These are phyloP conservation scores for Cladosporium sp. DNA, from an alignment of 2,329 filamentous ascomycete species.

Conservation along the genomic window DNA sequence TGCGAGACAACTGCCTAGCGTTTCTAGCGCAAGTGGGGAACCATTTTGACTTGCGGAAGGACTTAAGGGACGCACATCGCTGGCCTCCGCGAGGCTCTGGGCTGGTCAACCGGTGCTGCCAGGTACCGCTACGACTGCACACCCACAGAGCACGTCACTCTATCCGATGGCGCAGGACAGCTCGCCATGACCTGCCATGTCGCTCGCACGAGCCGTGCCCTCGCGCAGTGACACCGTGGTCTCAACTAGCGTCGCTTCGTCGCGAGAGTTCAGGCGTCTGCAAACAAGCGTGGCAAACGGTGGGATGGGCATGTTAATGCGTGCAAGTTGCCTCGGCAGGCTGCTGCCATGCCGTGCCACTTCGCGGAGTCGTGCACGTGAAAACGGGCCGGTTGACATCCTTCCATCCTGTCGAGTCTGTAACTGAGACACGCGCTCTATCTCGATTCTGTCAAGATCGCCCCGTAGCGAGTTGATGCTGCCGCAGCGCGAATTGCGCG, in stretches of 20 bases:
- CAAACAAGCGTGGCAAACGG: not conserved
- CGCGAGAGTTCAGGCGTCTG: constrained; percentile 5
- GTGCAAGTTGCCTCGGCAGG: not conserved
- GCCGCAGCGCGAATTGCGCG: not conserved
- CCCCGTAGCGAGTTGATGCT: not conserved
- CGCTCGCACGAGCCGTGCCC: constrained; percentile 1
- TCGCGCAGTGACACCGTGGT: constrained; percentile 6
- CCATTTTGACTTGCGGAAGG: constrained; percentile 18
- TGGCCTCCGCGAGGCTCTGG: not conserved
- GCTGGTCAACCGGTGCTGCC: constrained; percentile 3
- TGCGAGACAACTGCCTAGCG: constrained; percentile 18
- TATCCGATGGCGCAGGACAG: not conserved
- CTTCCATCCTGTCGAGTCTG: constrained; percentile 1
- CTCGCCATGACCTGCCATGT: not conserved
- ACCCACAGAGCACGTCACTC: constrained; percentile 2
- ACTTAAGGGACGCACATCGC: constrained; percentile 7
- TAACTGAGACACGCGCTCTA: constrained; percentile 4
- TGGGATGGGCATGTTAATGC: not conserved
- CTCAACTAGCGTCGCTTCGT: constrained; percentile 5
- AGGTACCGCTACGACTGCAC: not conserved
- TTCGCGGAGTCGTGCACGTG: constrained; percentile 9
- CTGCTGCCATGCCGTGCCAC: not conserved
- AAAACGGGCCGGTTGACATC: constrained; percentile 11
- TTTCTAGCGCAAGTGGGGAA: constrained; percentile 12
- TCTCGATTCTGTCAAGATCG: not conserved